Evolutionary conservation across 2,329 filamentous ascomycete genomes (phyloP).

Genomic region (Aquanectria penicillioides): DNA sequence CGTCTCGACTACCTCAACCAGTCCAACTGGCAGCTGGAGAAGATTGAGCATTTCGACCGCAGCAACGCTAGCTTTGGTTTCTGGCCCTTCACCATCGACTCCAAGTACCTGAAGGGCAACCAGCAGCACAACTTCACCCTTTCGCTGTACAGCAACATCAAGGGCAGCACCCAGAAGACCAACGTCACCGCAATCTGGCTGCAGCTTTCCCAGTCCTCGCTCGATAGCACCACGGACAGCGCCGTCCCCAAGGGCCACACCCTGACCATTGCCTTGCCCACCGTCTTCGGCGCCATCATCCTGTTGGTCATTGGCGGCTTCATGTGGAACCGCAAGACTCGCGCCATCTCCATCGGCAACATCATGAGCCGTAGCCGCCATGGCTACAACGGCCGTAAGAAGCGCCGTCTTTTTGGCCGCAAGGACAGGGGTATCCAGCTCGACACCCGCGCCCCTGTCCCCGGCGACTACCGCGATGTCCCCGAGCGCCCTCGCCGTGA

Average conservation of each 20-base stretch:
- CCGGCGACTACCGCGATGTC: conserved; percentile 49
- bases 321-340: conserved; percentile 64
- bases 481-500: conserved; percentile 48
- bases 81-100: conserved; percentile 56
- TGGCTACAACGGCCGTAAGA: conserved; percentile 56
- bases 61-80: conserved; percentile 57
- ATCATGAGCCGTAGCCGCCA: conserved; percentile 59
- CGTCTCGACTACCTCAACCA: conserved; percentile 55
- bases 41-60: too few relatives aligned
- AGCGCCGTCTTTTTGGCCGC: conserved; percentile 48
- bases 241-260: conserved; percentile 50
- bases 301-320: conserved; percentile 64
- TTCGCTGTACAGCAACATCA: conserved; percentile 52
- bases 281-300: conserved; percentile 57
- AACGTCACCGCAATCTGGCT: conserved; percentile 57
- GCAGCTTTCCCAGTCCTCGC: conserved; percentile 45
- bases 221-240: conserved; percentile 49
- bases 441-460: conserved; percentile 44
- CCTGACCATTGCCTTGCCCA: conserved; percentile 64
- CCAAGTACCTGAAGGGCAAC: conserved; percentile 49
- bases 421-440: conserved; percentile 57
- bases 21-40: conserved; percentile 49
- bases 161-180: conserved; percentile 46
- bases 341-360: conserved; percentile 61
- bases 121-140: conserved; percentile 59